Percentiles rank a stretch among this genome's conserved stretches.
These are phyloP conservation scores for Vitis hybrid DNA, from an alignment of 177 flowering plant species.

Conservation along the genomic window DNA sequence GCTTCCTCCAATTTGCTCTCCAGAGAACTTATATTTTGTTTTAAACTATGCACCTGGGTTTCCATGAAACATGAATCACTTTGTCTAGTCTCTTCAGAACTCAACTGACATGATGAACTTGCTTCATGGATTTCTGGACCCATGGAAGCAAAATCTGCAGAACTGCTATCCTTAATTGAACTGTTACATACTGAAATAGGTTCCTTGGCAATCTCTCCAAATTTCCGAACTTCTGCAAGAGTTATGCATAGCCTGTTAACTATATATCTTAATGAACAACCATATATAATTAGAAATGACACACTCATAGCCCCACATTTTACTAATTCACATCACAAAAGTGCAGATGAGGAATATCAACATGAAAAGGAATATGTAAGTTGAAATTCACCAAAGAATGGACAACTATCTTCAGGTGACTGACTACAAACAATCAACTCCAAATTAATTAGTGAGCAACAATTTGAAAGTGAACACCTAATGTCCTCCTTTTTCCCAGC, in stretches of 20 bases:
- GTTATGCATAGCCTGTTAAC: not conserved
- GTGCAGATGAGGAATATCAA: too few relatives aligned
- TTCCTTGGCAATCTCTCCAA: conserved; percentile 56
- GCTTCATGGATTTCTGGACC: conserved; percentile 18
- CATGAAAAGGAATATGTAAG: too few relatives aligned
- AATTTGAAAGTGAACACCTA: too few relatives aligned
- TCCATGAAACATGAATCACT: conserved; percentile 28
- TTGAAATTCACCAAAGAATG: too few relatives aligned
- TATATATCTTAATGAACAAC: not conserved
- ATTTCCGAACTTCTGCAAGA: conserved; percentile 60
- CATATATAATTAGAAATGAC: too few relatives aligned
- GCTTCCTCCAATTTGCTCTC: conserved; percentile 47
- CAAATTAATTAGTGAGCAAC: too few relatives aligned
- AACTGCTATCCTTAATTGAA: conserved; percentile 9
- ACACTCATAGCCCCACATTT: too few relatives aligned
- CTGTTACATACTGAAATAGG: conserved; percentile 11
- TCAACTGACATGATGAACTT: conserved; percentile 23
- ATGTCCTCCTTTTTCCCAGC: too few relatives aligned
- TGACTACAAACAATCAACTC: too few relatives aligned
- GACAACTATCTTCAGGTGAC: too few relatives aligned
- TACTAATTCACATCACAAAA: too few relatives aligned
- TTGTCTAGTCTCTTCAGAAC: conserved; percentile 22
- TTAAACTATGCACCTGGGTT: conserved; percentile 32
- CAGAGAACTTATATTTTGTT: conserved; percentile 27
- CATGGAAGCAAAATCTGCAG: conserved; percentile 15